Conservation (phyloP, 192 early-diverging fungal genomes). For the Entomortierella chlamydospora region DNA sequence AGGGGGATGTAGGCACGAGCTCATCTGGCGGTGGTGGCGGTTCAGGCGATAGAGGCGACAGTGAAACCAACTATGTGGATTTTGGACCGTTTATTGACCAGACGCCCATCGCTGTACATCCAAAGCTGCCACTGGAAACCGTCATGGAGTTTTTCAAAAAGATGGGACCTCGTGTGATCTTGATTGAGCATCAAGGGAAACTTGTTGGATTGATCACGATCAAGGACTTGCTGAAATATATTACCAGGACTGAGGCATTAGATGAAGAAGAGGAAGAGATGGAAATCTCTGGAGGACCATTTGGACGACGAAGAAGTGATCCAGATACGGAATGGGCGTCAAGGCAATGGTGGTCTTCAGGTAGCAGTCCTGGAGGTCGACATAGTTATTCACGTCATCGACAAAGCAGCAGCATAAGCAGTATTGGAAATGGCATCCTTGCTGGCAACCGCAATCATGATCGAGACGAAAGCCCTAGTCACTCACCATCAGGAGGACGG, state of each 20-base stretch:
- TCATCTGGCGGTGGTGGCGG: too few relatives aligned
- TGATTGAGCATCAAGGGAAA: conserved; percentile 73
- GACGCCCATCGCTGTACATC: conserved; percentile 80
- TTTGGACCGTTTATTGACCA: conserved; percentile 69
- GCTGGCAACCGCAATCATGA: neutral
- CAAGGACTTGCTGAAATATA: conserved; percentile 79
- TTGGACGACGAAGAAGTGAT: conserved; percentile 2
- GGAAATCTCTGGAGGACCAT: conserved; percentile 13
- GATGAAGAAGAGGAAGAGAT: conserved; percentile 44
- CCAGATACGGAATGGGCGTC: conserved; percentile 7
- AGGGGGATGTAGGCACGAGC: conserved; percentile 10
- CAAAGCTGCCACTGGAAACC: conserved; percentile 75
- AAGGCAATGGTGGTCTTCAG: conserved; percentile 25
- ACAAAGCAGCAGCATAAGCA: neutral
- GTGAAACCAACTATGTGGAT: conserved; percentile 57
- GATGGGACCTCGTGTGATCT: conserved; percentile 79
- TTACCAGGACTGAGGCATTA: conserved; percentile 59
- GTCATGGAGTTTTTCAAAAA: conserved; percentile 88
- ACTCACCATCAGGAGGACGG: neutral
- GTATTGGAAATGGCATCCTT: neutral
- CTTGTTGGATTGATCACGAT: conserved; percentile 78
- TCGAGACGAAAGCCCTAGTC: neutral
- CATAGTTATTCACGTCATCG: neutral
- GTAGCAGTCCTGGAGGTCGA: neutral
- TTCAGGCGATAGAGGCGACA: conserved; percentile 18